Base-by-base conservation (phyloP, 768 basidiomycete genomes). In the Leccinum arenicola region DNA sequence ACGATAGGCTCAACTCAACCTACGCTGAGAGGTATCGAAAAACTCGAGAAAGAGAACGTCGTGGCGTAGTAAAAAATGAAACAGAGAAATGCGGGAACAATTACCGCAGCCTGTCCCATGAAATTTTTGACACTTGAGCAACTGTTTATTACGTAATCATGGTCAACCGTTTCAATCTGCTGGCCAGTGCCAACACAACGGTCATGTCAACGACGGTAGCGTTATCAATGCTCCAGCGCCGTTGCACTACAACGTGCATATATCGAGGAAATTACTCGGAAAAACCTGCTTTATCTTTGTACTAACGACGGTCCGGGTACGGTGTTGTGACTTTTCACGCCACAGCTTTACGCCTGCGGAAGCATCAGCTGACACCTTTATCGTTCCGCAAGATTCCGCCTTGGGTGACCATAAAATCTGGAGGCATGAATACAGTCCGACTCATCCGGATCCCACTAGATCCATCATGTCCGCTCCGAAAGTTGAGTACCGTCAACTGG, bases 401-500 rank as follows among this genome's bases (percentile, higher is more conserved):
- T 43, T 51, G n/a, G 19, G 50, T 15, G 27, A 19, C 29, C 27
- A 27, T 14, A 29, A 29, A 21, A n/a, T 15, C 19, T 21, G 19
- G 29, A 8, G 23, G 51, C 50, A 56, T 36, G 21, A 56, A 56
- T 54, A 29, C 49, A 11, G 27, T 31, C 15, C 25, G 10, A 15
- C n/a, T 29, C 47, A 23, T 21, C 14, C 5, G 17, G 9, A 21
- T 27, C 21, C 48, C 48, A 25, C 25, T 17, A n/a, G 40, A 40
- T n/a, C n/a, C 29, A 49, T 59, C 50, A 57, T 59, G 59, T 51
- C 66, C 31, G 40, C 11, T n/a, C 45, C 57, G 10, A 48, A 43
- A 19, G 69, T 70, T 17, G 60, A 68, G 21, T 73, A 72, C 33
- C 65, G 55, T 31, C 59, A 40, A 31, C 60, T 75, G 15, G 69